These are phyloP conservation scores for Magnaporthiopsis incrustans DNA, from an alignment of 2,329 filamentous ascomycete species.

Conservation along the genomic window DNA sequence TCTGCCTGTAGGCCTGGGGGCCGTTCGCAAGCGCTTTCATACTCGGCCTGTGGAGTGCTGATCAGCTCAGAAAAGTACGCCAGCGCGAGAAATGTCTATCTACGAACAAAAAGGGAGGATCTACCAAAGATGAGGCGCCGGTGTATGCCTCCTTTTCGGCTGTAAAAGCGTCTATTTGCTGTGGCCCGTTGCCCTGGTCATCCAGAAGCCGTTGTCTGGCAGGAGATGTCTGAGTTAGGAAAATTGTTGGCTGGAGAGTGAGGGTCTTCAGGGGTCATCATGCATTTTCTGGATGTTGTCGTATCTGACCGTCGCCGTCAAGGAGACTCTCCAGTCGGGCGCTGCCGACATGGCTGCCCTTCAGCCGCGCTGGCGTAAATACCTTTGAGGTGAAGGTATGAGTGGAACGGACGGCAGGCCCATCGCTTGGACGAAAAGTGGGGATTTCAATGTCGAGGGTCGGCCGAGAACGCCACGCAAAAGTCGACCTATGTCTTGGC, in stretches of 20 bases:
- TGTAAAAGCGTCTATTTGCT: constrained; percentile 44
- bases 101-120: constrained; percentile 17
- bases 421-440: no score
- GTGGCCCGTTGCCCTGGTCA: constrained; percentile 9
- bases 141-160: constrained; percentile 59
- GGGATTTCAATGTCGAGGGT: no score
- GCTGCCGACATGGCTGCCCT: not conserved
- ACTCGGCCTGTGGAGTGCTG: constrained; percentile 43
- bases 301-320: constrained; percentile 54
- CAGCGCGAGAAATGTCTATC: not conserved
- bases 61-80: not conserved
- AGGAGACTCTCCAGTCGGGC: constrained; percentile 38
- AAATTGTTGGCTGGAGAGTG: not conserved
- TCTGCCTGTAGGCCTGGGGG: not conserved
- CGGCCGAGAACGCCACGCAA: not conserved
- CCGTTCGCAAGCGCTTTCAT: constrained; percentile 30
- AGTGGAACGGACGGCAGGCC: no score
- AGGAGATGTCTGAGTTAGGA: constrained; percentile 10
- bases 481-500: not conserved
- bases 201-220: constrained; percentile 12
- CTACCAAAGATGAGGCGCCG: constrained; percentile 48
- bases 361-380: not conserved
- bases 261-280: constrained; percentile 21
- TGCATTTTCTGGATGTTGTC: constrained; percentile 56
- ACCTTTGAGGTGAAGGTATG: no score